Conservation (phyloP, 148 eudicot species). For the Silene conica region DNA sequence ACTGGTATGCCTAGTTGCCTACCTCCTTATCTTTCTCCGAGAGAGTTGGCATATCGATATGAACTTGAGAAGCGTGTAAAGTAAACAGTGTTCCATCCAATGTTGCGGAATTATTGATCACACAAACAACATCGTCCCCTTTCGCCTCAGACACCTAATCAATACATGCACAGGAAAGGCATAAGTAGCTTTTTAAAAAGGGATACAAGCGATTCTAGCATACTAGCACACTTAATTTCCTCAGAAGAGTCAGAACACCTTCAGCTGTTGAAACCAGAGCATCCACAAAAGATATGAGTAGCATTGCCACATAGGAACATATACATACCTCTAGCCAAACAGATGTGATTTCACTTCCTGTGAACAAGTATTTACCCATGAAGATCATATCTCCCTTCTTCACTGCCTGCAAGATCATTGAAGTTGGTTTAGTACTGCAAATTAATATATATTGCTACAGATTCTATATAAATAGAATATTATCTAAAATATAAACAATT, state of each 20-base stretch:
- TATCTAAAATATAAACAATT: too few relatives aligned
- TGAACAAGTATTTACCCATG: constrained; percentile 89
- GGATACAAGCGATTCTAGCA: too few relatives aligned
- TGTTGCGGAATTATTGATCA: constrained; percentile 79
- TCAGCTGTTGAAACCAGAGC: background rate
- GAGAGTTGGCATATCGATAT: constrained; percentile 78
- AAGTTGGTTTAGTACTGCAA: too few relatives aligned
- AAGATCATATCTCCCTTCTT: constrained; percentile 94
- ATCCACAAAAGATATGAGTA: background rate
- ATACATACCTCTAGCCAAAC: constrained; percentile 94
- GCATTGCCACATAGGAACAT: background rate
- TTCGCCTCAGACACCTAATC: constrained; percentile 69
- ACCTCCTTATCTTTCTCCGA: constrained; percentile 83
- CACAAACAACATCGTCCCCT: constrained; percentile 73
- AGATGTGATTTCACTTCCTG: constrained; percentile 96
- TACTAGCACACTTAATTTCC: background rate
- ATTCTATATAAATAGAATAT: too few relatives aligned
- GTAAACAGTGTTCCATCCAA: constrained; percentile 76
- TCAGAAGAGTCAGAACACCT: background rate
- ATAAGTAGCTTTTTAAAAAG: background rate
- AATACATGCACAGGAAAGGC: constrained; percentile 11
- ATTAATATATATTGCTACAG: too few relatives aligned
- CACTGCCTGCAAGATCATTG: constrained; percentile 58
- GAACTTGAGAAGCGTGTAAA: constrained; percentile 84
- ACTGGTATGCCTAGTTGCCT: constrained; percentile 41